Conservation (phyloP, 495 filamentous ascomycete genomes). For the Aspergillus avenaceus region DNA sequence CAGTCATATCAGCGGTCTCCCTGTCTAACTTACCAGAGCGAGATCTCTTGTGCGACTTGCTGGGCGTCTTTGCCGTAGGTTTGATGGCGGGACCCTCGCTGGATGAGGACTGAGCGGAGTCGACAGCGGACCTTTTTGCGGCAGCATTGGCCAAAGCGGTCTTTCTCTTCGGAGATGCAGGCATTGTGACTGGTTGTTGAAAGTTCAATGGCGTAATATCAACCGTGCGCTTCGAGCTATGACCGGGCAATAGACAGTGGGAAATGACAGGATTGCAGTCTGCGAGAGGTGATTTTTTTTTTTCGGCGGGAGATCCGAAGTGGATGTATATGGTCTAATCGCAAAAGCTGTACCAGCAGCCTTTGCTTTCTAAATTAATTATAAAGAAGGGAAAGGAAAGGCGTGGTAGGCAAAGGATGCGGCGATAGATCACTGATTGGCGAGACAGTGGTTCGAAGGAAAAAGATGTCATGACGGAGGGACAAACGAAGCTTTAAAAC, state of each 20-base stretch:
- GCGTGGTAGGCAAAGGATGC: slow-evolving; percentile 19
- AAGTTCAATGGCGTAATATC: not conserved
- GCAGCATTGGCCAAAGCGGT: slow-evolving; percentile 4
- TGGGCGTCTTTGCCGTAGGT: slow-evolving; percentile 53
- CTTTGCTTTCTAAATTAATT: slow-evolving; percentile 22
- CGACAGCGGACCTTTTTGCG: slow-evolving; percentile 8
- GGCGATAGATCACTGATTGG: slow-evolving; percentile 15
- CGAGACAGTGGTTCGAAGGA: slow-evolving; percentile 8
- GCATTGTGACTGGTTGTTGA: slow-evolving; percentile 13
- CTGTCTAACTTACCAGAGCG: slow-evolving; percentile 69
- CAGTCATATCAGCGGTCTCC: not conserved
- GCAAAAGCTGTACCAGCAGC: slow-evolving; percentile 29
- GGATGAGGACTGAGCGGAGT: slow-evolving; percentile 15
- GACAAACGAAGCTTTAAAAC: slow-evolving; percentile 24
- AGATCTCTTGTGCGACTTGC: slow-evolving; percentile 88
- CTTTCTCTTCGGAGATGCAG: slow-evolving; percentile 19
- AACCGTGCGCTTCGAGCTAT: not conserved
- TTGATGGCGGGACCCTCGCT: slow-evolving; percentile 13
- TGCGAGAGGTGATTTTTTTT: slow-evolving; percentile 2
- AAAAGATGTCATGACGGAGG: slow-evolving; percentile 26
- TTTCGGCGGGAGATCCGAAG: not conserved
- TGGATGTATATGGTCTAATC: slow-evolving; percentile 12
- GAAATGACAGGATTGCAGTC: slow-evolving; percentile 10
- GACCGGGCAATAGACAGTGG: too few species aligned
- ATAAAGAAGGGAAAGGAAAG: slow-evolving; percentile 22